A percentile compares a stretch with the other conserved stretches of the same genome.
phyloP scores from a whole-genome alignment of 1,139 yeast species.

The Geotrichum cucujoidarum region DNA sequence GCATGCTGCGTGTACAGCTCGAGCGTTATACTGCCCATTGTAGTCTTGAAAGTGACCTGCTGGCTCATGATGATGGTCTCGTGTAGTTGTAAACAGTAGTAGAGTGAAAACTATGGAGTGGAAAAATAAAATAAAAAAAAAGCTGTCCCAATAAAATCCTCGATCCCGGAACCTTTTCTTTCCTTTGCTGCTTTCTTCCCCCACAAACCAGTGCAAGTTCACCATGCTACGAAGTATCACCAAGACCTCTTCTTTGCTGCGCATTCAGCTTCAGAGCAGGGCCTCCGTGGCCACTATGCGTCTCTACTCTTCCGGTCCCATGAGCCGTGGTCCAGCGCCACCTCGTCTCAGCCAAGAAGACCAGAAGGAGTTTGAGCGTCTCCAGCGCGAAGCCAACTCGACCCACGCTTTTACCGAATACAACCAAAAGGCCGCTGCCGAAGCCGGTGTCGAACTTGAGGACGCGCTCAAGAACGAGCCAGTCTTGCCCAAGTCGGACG shows the following conservation, averaged over 20 bases:
- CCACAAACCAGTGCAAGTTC: too few relatives aligned
- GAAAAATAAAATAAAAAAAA: neutral
- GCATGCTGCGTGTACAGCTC: slow-evolving; percentile 35
- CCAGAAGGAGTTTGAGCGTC: slow-evolving; percentile 85
- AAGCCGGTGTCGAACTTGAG: slow-evolving; percentile 37
- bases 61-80: slow-evolving; percentile 14
- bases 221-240: too few relatives aligned
- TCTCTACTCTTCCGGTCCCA: neutral
- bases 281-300: slow-evolving; percentile 4
- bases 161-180: too few relatives aligned
- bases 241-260: too few relatives aligned
- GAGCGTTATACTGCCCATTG: slow-evolving; percentile 29
- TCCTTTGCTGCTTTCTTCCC: neutral
- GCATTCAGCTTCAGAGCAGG: too few relatives aligned
- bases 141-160: neutral
- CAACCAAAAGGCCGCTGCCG: slow-evolving; percentile 51
- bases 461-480: slow-evolving; percentile 33
- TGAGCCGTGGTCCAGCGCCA: slow-evolving; percentile 56
- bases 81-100: neutral
- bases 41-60: slow-evolving; percentile 22
- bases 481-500: slow-evolving; percentile 42
- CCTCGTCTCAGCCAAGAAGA: slow-evolving; percentile 80
- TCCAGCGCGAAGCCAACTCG: slow-evolving; percentile 75
- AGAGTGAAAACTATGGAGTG: neutral
- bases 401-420: slow-evolving; percentile 63